Conservation (phyloP, 495 filamentous ascomycete species). For the Aspergillus sclerotiicarbonarius region DNA sequence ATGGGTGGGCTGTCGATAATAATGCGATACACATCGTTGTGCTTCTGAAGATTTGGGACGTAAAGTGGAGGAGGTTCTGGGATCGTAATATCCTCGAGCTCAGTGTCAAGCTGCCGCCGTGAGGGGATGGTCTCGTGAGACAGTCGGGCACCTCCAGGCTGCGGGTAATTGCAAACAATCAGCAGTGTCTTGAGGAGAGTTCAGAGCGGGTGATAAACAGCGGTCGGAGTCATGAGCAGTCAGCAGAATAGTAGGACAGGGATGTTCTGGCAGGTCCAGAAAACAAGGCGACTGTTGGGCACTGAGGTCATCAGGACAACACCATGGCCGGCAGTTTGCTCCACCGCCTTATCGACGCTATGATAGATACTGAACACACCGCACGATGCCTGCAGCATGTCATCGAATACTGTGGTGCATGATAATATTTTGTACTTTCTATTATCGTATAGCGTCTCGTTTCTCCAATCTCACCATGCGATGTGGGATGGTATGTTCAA, state of each 20-base stretch:
- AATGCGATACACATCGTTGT: constrained; percentile 85
- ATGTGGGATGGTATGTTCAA: too few species aligned
- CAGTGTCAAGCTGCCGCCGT: background rate
- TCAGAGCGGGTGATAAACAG: background rate
- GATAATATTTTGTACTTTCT: too few species aligned
- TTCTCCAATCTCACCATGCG: too few species aligned
- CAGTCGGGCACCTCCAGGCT: background rate
- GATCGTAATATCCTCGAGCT: background rate
- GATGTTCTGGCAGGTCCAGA: background rate
- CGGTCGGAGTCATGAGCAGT: background rate
- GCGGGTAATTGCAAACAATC: background rate
- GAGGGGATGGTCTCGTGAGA: background rate
- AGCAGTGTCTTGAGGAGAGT: background rate
- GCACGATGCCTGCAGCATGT: too few species aligned
- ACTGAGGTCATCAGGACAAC: constrained; percentile 11
- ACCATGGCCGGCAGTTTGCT: constrained; percentile 6
- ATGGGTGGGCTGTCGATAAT: constrained; percentile 83
- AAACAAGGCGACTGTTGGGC: constrained; percentile 4
- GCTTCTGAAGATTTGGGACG: background rate
- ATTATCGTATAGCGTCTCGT: too few species aligned
- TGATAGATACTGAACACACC: too few species aligned
- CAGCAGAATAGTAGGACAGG: background rate
- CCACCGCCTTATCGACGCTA: background rate
- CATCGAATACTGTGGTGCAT: too few species aligned
- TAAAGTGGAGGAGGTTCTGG: background rate